These are phyloP conservation scores for Haplosporangium sp. DNA, from an alignment of 371 early-diverging fungal genomes.

Conservation along the genomic window DNA sequence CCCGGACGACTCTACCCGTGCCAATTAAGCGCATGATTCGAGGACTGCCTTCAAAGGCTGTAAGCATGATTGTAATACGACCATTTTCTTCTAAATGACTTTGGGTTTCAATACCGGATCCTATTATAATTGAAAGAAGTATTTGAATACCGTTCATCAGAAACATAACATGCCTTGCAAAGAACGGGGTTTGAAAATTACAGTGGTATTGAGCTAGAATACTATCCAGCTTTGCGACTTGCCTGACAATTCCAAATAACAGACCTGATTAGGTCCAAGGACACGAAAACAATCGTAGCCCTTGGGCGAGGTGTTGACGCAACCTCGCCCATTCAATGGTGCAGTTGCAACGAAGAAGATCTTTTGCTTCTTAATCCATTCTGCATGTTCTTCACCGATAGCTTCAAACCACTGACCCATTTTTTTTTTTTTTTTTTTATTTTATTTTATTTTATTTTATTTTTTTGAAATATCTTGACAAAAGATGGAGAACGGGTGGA, in stretches of 20 bases:
- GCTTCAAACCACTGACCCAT: slow-evolving; percentile 59
- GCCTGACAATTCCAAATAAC: slow-evolving; percentile 65
- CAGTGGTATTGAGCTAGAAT: no score
- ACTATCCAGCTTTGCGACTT: neutral
- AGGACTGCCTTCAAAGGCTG: slow-evolving; percentile 66
- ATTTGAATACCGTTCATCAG: no score
- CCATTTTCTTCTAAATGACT: slow-evolving; percentile 66
- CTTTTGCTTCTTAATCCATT: slow-evolving; percentile 64
- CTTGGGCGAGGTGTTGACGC: slow-evolving; percentile 69
- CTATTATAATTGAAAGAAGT: slow-evolving; percentile 12
- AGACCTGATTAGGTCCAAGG: slow-evolving; percentile 52
- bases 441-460: no score
- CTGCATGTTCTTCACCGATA: slow-evolving; percentile 54
- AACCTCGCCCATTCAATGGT: slow-evolving; percentile 57
- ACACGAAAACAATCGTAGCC: slow-evolving; percentile 63
- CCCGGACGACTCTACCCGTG: slow-evolving; percentile 55
- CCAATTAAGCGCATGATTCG: slow-evolving; percentile 65
- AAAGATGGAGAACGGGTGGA: no score
- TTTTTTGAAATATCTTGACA: neutral
- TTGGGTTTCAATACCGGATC: slow-evolving; percentile 66
- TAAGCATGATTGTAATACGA: slow-evolving; percentile 67
- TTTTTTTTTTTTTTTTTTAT: neutral
- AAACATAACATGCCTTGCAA: no score
- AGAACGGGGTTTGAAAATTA: no score
- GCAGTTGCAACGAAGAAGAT: slow-evolving; percentile 67